Percentiles rank a stretch among this genome's conserved stretches.
phyloP scores from a whole-genome alignment of 2,329 filamentous ascomycete species.

The Verticillium klebahnii region DNA sequence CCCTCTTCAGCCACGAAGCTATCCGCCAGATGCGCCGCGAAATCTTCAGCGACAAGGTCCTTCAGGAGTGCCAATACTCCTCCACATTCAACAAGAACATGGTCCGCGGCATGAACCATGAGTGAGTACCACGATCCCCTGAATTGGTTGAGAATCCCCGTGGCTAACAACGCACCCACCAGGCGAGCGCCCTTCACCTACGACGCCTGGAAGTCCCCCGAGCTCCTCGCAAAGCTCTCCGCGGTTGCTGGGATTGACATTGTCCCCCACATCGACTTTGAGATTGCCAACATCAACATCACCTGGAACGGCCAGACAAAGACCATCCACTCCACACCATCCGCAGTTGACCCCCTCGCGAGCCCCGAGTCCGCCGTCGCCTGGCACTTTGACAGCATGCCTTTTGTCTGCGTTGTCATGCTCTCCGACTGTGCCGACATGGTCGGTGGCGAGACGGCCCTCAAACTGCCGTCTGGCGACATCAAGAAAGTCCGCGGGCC shows the following conservation, averaged over 20 bases:
- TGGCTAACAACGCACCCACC: no score
- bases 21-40: conserved; percentile 58
- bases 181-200: conserved; percentile 25
- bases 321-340: conserved; percentile 34
- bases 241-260: conserved; percentile 51
- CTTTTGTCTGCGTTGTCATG: conserved; percentile 68
- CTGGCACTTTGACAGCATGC: conserved; percentile 63
- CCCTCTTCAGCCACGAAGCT: conserved; percentile 57
- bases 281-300: conserved; percentile 43
- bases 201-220: conserved; percentile 37
- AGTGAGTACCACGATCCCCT: conserved; percentile 36
- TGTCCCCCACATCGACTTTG: conserved; percentile 47
- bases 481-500: conserved; percentile 56
- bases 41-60: conserved; percentile 53
- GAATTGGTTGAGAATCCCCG: conserved; percentile 43
- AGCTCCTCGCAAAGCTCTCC: conserved; percentile 42
- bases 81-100: conserved; percentile 43
- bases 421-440: conserved; percentile 58
- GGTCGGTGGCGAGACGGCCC: conserved; percentile 60
- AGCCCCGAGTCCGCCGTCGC: conserved; percentile 52
- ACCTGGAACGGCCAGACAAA: not conserved
- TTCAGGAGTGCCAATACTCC: conserved; percentile 52
- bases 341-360: conserved; percentile 37
- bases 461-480: conserved; percentile 46
- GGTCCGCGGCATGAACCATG: conserved; percentile 38